A percentile compares a stretch with the other conserved stretches of the same genome.
phyloP scores from a whole-genome alignment of 805 yeast genomes.

The Hanseniaspora nectarophila region DNA sequence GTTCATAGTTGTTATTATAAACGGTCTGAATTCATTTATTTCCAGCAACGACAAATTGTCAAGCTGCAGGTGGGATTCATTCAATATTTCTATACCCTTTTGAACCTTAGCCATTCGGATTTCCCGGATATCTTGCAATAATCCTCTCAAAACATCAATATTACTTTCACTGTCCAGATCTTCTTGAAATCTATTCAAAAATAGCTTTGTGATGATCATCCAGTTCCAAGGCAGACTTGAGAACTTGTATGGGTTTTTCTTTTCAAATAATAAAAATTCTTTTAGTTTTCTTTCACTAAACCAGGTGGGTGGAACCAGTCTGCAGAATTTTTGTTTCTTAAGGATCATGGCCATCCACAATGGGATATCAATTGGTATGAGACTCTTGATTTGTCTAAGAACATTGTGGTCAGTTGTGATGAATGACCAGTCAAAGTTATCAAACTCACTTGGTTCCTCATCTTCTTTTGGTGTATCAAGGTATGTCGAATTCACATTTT shows the following conservation, averaged over 20 bases:
- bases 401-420: constrained; percentile 31
- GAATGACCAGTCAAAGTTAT: constrained; percentile 21
- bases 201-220: constrained; percentile 66
- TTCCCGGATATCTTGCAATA: constrained; percentile 76
- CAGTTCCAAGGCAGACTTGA: constrained; percentile 74
- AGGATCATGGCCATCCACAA: constrained; percentile 78
- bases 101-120: constrained; percentile 68
- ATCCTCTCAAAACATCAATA: constrained; percentile 53
- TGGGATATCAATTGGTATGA: constrained; percentile 61
- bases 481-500: not conserved
- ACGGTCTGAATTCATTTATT: constrained; percentile 78
- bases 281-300: constrained; percentile 44
- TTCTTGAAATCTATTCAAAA: constrained; percentile 58
- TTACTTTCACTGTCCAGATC: constrained; percentile 53
- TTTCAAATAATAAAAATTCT: constrained; percentile 54
- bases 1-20: constrained; percentile 69
- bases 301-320: constrained; percentile 81
- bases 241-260: constrained; percentile 44
- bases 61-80: constrained; percentile 70
- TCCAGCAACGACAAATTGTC: constrained; percentile 76
- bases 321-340: constrained; percentile 76
- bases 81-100: constrained; percentile 63
- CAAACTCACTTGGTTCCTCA: not conserved
- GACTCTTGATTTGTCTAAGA: constrained; percentile 35
- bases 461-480: not conserved